Conservation (phyloP, 2,329 filamentous ascomycete species). For the Ophiocordyceps camponoti-leonardi region DNA sequence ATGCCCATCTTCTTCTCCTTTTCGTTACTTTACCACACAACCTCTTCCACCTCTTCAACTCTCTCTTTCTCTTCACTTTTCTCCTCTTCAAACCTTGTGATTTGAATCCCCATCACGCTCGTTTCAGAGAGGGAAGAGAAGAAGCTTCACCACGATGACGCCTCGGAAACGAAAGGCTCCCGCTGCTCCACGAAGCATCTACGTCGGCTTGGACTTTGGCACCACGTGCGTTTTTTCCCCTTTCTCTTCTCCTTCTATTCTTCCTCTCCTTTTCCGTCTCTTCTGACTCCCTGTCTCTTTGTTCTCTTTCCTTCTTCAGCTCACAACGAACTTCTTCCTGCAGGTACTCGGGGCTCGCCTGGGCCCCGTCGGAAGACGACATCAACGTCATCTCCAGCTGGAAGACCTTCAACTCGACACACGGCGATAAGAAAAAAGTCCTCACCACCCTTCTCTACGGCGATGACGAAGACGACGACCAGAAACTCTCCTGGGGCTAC, state of each 20-base stretch:
- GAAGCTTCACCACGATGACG: neutral
- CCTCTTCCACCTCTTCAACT: too few relatives aligned
- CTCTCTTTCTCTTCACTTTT: too few relatives aligned
- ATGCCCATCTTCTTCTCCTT: too few relatives aligned
- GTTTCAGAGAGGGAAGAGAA: neutral
- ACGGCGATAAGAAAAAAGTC: conserved; percentile 13
- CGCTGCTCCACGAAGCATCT: conserved; percentile 5
- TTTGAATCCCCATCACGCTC: neutral
- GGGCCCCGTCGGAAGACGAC: conserved; percentile 11
- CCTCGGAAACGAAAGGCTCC: neutral
- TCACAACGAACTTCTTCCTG: neutral
- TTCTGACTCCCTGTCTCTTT: neutral
- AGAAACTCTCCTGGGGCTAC: conserved; percentile 14
- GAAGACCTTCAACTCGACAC: conserved; percentile 7
- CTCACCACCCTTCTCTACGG: conserved; percentile 12
- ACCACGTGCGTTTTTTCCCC: conserved; percentile 18
- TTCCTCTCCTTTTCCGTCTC: too few relatives aligned
- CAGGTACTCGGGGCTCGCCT: conserved; percentile 24
- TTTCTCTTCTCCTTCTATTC: too few relatives aligned
- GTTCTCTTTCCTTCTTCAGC: neutral
- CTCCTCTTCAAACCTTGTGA: too few relatives aligned
- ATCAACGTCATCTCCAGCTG: conserved; percentile 16
- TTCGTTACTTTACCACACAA: too few relatives aligned
- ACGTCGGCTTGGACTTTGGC: conserved; percentile 27
- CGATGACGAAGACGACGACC: fast-evolving